Evolutionary conservation across 176 grass and related monocot species (phyloP).

Genomic region (Coix lacrymajobi): DNA sequence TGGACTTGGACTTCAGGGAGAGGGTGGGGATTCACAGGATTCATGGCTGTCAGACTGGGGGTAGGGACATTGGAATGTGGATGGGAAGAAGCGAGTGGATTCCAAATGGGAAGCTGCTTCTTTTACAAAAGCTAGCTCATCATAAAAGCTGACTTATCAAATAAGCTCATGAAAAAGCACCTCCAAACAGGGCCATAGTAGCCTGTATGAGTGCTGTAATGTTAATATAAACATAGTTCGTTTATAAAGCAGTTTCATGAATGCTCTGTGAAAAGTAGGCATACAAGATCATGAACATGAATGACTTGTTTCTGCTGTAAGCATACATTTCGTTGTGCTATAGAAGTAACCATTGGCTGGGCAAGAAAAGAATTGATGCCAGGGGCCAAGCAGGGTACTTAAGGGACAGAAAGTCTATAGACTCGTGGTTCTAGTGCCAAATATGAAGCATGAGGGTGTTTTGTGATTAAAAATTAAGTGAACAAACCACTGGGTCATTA

Average conservation of each 20-base stretch:
- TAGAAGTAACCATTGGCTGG: background rate
- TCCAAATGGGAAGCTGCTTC: background rate
- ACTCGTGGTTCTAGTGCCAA: background rate
- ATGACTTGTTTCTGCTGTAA: constrained; percentile 1
- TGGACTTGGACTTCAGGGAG: background rate
- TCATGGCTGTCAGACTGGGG: background rate
- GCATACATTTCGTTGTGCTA: background rate
- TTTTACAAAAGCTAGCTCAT: background rate
- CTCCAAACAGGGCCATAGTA: background rate
- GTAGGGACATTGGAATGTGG: background rate
- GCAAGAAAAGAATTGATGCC: background rate
- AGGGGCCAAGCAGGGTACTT: background rate
- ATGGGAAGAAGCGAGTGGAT: background rate
- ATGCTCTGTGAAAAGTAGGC: constrained; percentile 7
- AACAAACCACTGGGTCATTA: background rate
- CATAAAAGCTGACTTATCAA: background rate
- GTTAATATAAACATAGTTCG: background rate
- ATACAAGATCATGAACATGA: background rate
- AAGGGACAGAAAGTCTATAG: background rate
- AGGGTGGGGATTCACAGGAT: background rate
- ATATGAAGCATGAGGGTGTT: background rate
- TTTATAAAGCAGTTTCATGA: constrained; percentile 8
- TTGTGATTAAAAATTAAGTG: background rate
- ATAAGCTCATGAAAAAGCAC: background rate
- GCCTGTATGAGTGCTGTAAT: background rate